Evolutionary conservation across 805 yeast genomes (phyloP).

Genomic region (Kluyveromyces aestuarii): DNA sequence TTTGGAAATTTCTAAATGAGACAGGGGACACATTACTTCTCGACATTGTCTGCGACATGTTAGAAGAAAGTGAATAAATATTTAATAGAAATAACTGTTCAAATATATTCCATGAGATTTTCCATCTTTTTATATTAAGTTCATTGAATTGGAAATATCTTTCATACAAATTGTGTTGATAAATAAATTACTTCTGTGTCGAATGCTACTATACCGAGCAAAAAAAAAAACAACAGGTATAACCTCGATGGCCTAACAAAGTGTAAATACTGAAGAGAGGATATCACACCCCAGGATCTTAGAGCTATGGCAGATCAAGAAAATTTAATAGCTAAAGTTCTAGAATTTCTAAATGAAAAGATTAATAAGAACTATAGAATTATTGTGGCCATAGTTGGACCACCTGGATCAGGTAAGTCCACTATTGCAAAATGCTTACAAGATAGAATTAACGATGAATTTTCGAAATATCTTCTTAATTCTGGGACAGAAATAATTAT

Average conservation of each 20-base stretch:
- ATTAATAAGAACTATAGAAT: constrained; percentile 34
- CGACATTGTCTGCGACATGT: constrained; percentile 21
- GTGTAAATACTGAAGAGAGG: background rate
- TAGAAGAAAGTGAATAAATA: background rate
- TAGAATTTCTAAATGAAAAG: constrained; percentile 18
- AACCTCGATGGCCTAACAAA: background rate
- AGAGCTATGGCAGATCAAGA: constrained; percentile 24
- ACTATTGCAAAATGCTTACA: constrained; percentile 48
- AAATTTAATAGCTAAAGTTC: constrained; percentile 25
- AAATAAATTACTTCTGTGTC: too few species aligned
- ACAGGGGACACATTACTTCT: constrained; percentile 24
- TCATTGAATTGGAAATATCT: too few species aligned
- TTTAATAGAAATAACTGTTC: too few species aligned
- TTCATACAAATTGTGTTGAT: too few species aligned
- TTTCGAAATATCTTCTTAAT: constrained; percentile 3
- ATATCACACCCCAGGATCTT: background rate
- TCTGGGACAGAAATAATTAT: background rate
- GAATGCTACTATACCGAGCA: too few species aligned
- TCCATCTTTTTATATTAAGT: too few species aligned
- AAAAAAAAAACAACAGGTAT: too few species aligned
- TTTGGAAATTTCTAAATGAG: constrained; percentile 26
- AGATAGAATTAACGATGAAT: constrained; percentile 30
- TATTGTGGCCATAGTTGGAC: constrained; percentile 56
- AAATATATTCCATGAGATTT: too few species aligned
- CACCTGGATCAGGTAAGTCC: constrained; percentile 83